Conservation (phyloP, 1,284 basidiomycete genomes). For the Paramarasmius palmivorus region DNA sequence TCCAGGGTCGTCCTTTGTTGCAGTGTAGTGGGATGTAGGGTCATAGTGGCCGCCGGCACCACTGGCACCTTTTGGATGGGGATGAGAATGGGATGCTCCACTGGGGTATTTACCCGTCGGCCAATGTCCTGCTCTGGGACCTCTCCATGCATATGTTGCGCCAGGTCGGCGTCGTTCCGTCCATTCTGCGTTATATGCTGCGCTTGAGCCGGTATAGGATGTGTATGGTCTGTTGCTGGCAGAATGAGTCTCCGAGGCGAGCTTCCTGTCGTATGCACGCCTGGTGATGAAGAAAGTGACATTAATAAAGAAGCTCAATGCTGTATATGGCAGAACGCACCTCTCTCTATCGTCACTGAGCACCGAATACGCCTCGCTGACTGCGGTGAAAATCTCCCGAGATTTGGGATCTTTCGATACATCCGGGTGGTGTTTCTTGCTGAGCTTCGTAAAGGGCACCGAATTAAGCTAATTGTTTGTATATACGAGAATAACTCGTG, state of each 20-base stretch:
- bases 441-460: slow-evolving; percentile 30
- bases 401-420: slow-evolving; percentile 42
- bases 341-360: slow-evolving; percentile 42
- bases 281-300: slow-evolving; percentile 1
- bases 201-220: slow-evolving; percentile 1
- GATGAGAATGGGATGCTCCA: slow-evolving; percentile 1
- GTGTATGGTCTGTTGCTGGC: no score
- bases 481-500: not conserved
- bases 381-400: slow-evolving; percentile 33
- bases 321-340: slow-evolving; percentile 19
- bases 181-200: slow-evolving; percentile 12
- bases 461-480: not conserved
- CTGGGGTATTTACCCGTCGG: not conserved
- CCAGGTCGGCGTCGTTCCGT: slow-evolving; percentile 12
- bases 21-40: not conserved
- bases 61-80: not conserved
- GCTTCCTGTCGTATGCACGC: slow-evolving; percentile 18
- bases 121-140: not conserved
- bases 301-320: not conserved
- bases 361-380: slow-evolving; percentile 43
- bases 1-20: not conserved
- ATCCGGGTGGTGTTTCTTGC: slow-evolving; percentile 47
- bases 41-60: not conserved
- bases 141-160: slow-evolving; percentile 16
- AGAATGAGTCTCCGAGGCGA: slow-evolving; percentile 4